phyloP scores from a whole-genome alignment of 2,329 filamentous ascomycete species.

The Fusarium austroafricanum region DNA sequence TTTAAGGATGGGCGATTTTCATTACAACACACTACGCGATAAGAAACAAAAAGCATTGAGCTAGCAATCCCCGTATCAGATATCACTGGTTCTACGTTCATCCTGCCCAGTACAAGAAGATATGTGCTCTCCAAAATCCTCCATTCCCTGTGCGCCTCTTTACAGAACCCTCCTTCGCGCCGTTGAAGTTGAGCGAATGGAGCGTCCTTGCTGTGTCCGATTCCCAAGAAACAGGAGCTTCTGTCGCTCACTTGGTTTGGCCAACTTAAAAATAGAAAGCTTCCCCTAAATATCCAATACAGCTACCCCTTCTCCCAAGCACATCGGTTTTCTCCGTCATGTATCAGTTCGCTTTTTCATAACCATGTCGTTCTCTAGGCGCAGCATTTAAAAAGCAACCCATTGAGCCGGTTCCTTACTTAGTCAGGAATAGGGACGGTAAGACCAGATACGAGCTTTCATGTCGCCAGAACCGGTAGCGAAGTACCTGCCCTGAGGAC shows the following conservation, averaged over 20 bases:
- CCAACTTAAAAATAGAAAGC: constrained; percentile 22
- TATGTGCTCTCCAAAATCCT: constrained; percentile 42
- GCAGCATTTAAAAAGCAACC: constrained; percentile 30
- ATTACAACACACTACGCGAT: constrained; percentile 46
- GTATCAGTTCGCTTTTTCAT: constrained; percentile 21
- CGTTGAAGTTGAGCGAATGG: constrained; percentile 26
- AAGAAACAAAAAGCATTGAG: constrained; percentile 32
- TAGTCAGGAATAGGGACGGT: constrained; percentile 60
- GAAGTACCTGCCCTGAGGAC: constrained; percentile 87
- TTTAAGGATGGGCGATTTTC: constrained; percentile 39
- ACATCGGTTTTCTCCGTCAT: constrained; percentile 19
- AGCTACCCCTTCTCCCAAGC: constrained; percentile 14
- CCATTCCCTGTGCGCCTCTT: constrained; percentile 46
- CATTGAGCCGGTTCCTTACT: constrained; percentile 35
- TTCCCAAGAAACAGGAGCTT: constrained; percentile 42
- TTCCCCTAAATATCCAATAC: constrained; percentile 20
- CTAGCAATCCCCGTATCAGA: constrained; percentile 35
- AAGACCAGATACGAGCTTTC: constrained; percentile 98
- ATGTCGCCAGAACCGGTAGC: constrained; percentile 97
- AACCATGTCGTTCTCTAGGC: constrained; percentile 11
- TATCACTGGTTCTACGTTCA: constrained; percentile 22
- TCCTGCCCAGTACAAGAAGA: constrained; percentile 45
- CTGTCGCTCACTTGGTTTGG: constrained; percentile 34
- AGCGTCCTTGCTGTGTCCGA: constrained; percentile 33
- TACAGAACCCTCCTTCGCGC: constrained; percentile 38